Evolutionary conservation across 2,329 filamentous ascomycete species (phyloP).

Genomic region (Xylaria sp.): DNA sequence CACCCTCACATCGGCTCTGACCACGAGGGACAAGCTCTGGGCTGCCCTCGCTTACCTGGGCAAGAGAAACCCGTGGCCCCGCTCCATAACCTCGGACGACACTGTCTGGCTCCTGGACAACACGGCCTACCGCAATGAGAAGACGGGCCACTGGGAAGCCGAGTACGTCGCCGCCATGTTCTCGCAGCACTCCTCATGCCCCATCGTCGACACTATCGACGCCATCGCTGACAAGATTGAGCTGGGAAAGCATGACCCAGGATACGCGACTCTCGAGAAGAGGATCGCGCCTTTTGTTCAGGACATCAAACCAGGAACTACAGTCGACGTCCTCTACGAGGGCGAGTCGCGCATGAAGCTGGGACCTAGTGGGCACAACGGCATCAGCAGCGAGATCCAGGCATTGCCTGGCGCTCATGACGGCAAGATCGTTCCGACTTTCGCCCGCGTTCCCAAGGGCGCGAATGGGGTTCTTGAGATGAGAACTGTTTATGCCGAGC

Average conservation of each 20-base stretch:
- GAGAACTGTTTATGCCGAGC: conserved; percentile 75
- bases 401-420: conserved; percentile 54
- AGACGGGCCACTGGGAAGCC: conserved; percentile 69
- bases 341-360: conserved; percentile 56
- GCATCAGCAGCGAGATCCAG: conserved; percentile 70
- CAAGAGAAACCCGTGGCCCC: conserved; percentile 62
- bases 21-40: conserved; percentile 39
- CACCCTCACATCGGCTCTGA: conserved; percentile 30
- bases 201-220: conserved; percentile 71
- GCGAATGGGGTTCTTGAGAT: conserved; percentile 64
- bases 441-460: conserved; percentile 57
- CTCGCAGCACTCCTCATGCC: conserved; percentile 70
- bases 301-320: conserved; percentile 72
- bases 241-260: conserved; percentile 64
- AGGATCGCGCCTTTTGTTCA: conserved; percentile 80
- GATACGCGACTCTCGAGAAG: conserved; percentile 65
- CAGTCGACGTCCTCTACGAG: conserved; percentile 67
- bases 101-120: conserved; percentile 91
- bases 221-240: conserved; percentile 72
- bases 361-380: conserved; percentile 73
- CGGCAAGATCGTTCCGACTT: conserved; percentile 53
- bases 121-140: conserved; percentile 70
- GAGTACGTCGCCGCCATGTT: conserved; percentile 88
- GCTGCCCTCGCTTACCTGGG: conserved; percentile 58
- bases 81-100: conserved; percentile 67